Percentiles rank a stretch among this genome's conserved stretches.
Evolutionary conservation across 768 basidiomycete species (phyloP).

Genomic region (Clitopilus hobsonii): DNA sequence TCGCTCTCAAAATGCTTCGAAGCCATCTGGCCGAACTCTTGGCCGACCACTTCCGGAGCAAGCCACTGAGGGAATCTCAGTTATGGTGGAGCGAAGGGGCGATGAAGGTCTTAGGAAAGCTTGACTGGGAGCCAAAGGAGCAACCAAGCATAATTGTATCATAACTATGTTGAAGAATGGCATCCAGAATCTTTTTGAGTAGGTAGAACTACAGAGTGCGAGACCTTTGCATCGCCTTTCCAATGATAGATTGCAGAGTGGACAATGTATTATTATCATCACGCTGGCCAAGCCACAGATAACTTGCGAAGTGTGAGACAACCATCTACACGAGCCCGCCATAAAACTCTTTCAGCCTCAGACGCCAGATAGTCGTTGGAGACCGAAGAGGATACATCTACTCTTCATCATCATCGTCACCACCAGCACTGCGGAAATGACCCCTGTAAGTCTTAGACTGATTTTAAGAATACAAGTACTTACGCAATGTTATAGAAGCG

Average conservation of each 20-base stretch:
- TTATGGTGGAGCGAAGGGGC: slow-evolving; percentile 71
- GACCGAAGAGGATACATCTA: slow-evolving; percentile 1
- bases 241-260: too few relatives aligned
- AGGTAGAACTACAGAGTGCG: too few relatives aligned
- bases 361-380: neutral
- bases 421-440: slow-evolving; percentile 12
- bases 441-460: neutral
- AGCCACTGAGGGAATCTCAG: slow-evolving; percentile 54
- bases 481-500: slow-evolving; percentile 93
- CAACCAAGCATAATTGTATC: neutral
- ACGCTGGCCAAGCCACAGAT: too few relatives aligned
- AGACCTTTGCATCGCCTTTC: too few relatives aligned
- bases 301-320: too few relatives aligned
- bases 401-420: slow-evolving; percentile 27
- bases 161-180: neutral
- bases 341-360: neutral
- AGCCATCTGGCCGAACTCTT: slow-evolving; percentile 54
- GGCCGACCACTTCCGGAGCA: slow-evolving; percentile 62
- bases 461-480: slow-evolving; percentile 20
- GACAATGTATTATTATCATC: too few relatives aligned
- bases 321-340: neutral
- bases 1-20: slow-evolving; percentile 81
- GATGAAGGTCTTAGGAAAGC: slow-evolving; percentile 53
- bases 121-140: slow-evolving; percentile 21
- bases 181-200: neutral